Percentiles rank a stretch among this genome's conserved stretches.
These are phyloP conservation scores for Ochetophila trinervis DNA, from an alignment of 306 rosid genomes.

Conservation along the genomic window DNA sequence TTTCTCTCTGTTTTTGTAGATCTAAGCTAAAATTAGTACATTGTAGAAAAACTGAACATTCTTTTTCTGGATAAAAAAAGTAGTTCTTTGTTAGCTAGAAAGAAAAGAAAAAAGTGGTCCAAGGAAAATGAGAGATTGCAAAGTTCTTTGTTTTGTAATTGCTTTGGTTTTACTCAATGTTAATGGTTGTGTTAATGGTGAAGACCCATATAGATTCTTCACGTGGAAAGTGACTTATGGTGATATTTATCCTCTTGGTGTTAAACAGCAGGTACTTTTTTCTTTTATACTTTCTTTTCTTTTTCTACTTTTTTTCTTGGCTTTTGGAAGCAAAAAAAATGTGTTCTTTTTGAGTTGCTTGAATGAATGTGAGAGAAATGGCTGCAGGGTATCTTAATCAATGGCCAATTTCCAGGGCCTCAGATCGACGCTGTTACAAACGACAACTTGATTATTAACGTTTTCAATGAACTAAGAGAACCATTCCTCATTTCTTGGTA, in stretches of 20 bases:
- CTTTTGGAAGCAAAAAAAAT: background rate
- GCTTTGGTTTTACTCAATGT: slow-evolving; percentile 21
- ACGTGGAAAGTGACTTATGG: slow-evolving; percentile 94
- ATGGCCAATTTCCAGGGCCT: slow-evolving; percentile 97
- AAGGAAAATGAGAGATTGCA: slow-evolving; percentile 13
- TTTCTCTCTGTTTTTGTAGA: slow-evolving; percentile 9
- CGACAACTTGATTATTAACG: slow-evolving; percentile 80
- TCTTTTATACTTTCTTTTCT: background rate
- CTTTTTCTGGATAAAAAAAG: background rate
- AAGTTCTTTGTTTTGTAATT: slow-evolving; percentile 25
- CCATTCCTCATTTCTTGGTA: slow-evolving; percentile 95
- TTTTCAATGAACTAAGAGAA: slow-evolving; percentile 70
- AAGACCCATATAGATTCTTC: slow-evolving; percentile 74
- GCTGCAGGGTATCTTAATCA: slow-evolving; percentile 88
- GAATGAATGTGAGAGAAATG: slow-evolving; percentile 12
- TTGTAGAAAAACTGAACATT: background rate
- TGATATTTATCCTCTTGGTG: slow-evolving; percentile 86
- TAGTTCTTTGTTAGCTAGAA: background rate
- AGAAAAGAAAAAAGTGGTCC: background rate
- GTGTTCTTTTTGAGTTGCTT: background rate
- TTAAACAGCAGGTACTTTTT: slow-evolving; percentile 72
- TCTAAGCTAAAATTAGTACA: slow-evolving; percentile 3
- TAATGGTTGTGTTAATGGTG: slow-evolving; percentile 52
- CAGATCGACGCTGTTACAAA: slow-evolving; percentile 94
- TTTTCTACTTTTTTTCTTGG: background rate